phyloP scores from a whole-genome alignment of 306 rosid genomes.

The Geum urbanum region DNA sequence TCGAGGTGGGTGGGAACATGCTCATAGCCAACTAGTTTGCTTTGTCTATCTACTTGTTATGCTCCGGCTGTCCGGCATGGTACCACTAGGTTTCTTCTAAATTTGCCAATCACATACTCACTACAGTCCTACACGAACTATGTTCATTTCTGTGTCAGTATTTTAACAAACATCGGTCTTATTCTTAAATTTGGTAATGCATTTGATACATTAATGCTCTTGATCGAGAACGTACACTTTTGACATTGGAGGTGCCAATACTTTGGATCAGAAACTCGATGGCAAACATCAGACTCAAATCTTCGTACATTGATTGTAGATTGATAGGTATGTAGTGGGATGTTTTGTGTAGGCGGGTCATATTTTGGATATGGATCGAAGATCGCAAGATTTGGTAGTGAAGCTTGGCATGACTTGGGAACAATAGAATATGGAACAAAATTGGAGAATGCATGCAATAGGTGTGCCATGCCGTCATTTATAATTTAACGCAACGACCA shows the following conservation, averaged over 20 bases:
- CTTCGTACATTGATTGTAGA: neutral
- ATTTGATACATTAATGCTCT: no score
- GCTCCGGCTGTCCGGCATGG: neutral
- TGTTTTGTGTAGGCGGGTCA: neutral
- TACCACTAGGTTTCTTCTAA: neutral
- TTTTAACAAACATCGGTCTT: no score
- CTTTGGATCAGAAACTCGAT: no score
- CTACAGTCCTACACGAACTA: no score
- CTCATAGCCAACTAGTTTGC: neutral
- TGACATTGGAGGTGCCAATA: no score
- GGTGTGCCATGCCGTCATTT: constrained; percentile 3
- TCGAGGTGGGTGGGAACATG: neutral
- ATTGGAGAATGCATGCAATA: neutral
- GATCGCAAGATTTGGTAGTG: neutral
- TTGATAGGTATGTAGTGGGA: neutral
- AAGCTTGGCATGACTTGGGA: neutral
- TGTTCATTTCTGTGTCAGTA: no score
- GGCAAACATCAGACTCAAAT: neutral
- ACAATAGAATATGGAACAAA: neutral
- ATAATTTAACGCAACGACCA: neutral
- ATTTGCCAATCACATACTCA: neutral
- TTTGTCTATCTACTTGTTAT: neutral
- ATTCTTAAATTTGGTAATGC: no score
- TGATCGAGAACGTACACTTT: no score
- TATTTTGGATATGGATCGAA: neutral